Percentiles rank a stretch among this genome's conserved stretches.
phyloP scores from a whole-genome alignment of 2,329 filamentous ascomycete species.

The Ascochyta koolunga region DNA sequence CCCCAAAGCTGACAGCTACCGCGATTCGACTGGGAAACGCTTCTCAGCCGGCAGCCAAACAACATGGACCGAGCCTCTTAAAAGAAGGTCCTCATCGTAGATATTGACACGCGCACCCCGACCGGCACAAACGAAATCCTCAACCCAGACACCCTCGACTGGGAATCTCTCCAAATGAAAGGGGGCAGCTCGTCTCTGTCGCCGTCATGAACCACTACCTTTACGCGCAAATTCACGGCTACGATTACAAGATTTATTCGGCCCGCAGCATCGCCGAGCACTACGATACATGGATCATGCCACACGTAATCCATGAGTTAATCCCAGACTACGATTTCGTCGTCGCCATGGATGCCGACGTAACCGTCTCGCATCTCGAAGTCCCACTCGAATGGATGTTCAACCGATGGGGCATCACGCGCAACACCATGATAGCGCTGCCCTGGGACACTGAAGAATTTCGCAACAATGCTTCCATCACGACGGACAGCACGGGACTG shows the following conservation, averaged over 20 bases:
- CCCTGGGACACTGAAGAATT: conserved; percentile 19
- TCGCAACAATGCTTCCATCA: conserved; percentile 47
- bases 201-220: conserved; percentile 10
- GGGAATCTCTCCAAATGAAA: conserved; percentile 8
- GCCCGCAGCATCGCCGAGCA: conserved; percentile 45
- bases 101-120: conserved; percentile 41
- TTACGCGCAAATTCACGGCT: conserved; percentile 44
- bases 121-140: conserved; percentile 37
- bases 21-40: conserved; percentile 20
- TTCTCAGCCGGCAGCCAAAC: conserved; percentile 10
- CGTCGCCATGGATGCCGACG: conserved; percentile 55
- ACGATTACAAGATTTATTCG: conserved; percentile 54
- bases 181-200: conserved; percentile 42
- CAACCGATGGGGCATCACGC: conserved; percentile 53
- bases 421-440: conserved; percentile 51
- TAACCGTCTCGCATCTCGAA: conserved; percentile 50
- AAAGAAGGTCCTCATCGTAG: conserved; percentile 35
- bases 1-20: conserved; percentile 14
- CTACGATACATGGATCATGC: conserved; percentile 53
- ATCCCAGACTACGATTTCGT: conserved; percentile 52
- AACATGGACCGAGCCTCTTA: conserved; percentile 31
- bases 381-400: conserved; percentile 58
- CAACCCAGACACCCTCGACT: conserved; percentile 48
- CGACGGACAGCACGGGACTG: conserved; percentile 37
- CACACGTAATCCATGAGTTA: conserved; percentile 49